Evolutionary conservation across 1,139 yeast species (phyloP).

Genomic region (Blastobotrys capitulatus): DNA sequence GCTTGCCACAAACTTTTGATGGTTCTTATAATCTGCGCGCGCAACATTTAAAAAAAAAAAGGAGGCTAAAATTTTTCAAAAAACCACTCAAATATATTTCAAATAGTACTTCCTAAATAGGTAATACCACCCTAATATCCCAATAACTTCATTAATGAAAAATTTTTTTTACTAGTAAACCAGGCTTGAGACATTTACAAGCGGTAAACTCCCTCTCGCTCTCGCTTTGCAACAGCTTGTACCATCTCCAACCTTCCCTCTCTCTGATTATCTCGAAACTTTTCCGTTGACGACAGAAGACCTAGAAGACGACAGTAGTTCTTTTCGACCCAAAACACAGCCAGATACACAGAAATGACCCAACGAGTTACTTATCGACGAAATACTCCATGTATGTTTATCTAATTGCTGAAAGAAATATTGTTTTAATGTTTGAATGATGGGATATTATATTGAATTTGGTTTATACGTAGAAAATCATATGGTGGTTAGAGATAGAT

Average conservation of each 20-base stretch:
- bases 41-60: no score
- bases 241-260: constrained; percentile 1
- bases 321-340: constrained; percentile 78
- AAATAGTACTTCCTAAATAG: neutral
- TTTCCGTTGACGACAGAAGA: constrained; percentile 43
- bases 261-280: neutral
- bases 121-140: neutral
- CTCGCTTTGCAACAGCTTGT: neutral
- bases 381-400: constrained; percentile 62
- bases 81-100: no score
- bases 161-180: no score
- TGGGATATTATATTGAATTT: no score
- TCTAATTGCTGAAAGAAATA: constrained; percentile 7
- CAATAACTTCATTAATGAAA: neutral
- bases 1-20: no score
- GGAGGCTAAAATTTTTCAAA: no score
- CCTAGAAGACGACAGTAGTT: constrained; percentile 87
- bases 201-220: neutral
- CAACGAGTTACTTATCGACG: constrained; percentile 80
- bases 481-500: no score
- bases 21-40: no score
- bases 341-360: constrained; percentile 46
- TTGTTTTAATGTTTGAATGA: neutral
- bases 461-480: no score
- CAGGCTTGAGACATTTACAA: neutral